A percentile compares a stretch with the other conserved stretches of the same genome.
Conservation (phyloP, 495 filamentous ascomycete genomes). For the Opeltia flavorubescens region DNA sequence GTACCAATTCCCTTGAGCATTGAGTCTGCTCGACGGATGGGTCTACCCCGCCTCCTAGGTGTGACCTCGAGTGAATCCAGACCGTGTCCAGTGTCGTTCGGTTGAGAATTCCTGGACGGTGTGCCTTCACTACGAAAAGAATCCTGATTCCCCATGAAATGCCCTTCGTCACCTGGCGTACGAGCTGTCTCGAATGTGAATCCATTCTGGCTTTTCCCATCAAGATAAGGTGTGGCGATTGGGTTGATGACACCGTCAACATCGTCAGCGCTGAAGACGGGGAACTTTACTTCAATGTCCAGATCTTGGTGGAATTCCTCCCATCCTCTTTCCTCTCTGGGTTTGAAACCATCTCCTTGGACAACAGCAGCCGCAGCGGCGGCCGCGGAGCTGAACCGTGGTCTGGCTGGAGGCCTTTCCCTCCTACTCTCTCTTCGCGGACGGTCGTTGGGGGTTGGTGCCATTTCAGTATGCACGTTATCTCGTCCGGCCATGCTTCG, state of each 20-base stretch:
- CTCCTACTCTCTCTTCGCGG: constrained; percentile 18
- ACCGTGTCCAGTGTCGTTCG: constrained; percentile 3
- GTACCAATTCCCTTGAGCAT: constrained; percentile 46
- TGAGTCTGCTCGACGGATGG: constrained; percentile 42
- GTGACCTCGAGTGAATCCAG: constrained; percentile 5
- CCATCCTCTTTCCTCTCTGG: constrained; percentile 89
- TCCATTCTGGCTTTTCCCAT: background rate
- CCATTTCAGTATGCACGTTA: constrained; percentile 23
- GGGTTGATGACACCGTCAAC: constrained; percentile 46
- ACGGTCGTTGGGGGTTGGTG: constrained; percentile 28
- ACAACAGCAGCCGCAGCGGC: constrained; percentile 73
- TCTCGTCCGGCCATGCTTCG: constrained; percentile 27
- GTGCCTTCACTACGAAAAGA: background rate
- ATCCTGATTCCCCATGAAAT: background rate
- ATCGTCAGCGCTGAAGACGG: constrained; percentile 66
- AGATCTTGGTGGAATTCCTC: constrained; percentile 94
- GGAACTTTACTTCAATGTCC: constrained; percentile 67
- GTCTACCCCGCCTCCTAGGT: constrained; percentile 48
- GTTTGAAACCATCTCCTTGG: constrained; percentile 90
- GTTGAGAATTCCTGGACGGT: constrained; percentile 2
- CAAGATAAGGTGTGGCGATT: constrained; percentile 7
- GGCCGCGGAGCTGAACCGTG: constrained; percentile 59
- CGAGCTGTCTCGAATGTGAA: background rate
- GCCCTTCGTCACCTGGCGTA: background rate
- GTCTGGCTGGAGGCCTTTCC: constrained; percentile 15